Evolutionary conservation across 495 filamentous ascomycete species (phyloP), one percentile per base, ranked within the genome.

Genomic region (Lasiosphaeria ovina): DNA sequence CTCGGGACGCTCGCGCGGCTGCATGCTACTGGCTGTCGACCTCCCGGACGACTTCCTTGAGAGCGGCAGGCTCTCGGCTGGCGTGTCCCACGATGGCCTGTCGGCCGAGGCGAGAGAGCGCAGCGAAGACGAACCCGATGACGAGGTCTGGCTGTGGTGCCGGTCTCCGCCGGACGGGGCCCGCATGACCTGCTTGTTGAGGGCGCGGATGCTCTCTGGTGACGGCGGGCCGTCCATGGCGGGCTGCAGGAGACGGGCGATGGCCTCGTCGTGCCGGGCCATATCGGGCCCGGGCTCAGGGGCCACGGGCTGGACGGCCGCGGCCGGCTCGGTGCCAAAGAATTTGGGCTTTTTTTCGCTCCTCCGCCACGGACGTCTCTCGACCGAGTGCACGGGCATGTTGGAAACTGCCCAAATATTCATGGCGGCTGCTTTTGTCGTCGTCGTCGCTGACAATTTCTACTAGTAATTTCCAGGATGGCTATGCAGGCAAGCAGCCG

Each of bases 151-250:
- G 59, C 71, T 76, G 53, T 67, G 67, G 61, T 79, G 75, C 63
- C 77, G 76, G 50, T 76, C 75, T 56, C 70, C 63, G 47, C 64
- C 72, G 35, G 79, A 80, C 24, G 24, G 24, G 6, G 74, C 71
- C 54, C 75, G 73, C 67, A 76, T 81, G 72, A 80, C 75, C 62
- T 79, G 74, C 61, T 77, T 76, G 61, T 72, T 80, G 35, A 82
- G 71, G 33, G 77, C 75, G 55, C 82, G 79, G 62, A 83, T 76
- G 54, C 74, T 74, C 63, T 82, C 78, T 54, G 82, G 79, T 6
- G 82, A 83, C 12, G 81, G 80, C 36, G 80, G 82, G 42, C 77
- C 78, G 58, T 82, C 78, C 49, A 83, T 69, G 12, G 80, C 73
- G 35, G 81, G 79, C 44, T 77, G 78, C 49, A 83, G 62, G 49